These are phyloP conservation scores for Fomes fomentarius DNA, from an alignment of 1,284 basidiomycete genomes.

Conservation along the genomic window DNA sequence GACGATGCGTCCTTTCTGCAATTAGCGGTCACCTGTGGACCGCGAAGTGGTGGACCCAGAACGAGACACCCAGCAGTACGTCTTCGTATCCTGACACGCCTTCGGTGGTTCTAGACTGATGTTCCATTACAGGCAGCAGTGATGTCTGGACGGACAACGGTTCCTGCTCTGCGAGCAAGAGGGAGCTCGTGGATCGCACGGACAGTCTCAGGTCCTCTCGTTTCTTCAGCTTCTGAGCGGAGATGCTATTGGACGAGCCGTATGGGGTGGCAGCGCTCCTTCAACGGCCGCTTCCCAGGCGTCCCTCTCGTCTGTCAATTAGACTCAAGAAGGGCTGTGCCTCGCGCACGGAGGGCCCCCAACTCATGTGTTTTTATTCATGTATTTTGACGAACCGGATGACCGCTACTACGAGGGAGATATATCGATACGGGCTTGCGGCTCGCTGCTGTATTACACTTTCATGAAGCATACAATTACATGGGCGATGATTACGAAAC, in stretches of 20 bases:
- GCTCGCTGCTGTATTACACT: too few relatives aligned
- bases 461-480: too few relatives aligned
- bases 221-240: conserved; percentile 28
- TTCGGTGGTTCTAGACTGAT: not conserved
- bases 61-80: conserved; percentile 54
- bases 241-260: not conserved
- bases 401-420: conserved; percentile 5
- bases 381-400: conserved; percentile 13
- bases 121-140: conserved; percentile 30
- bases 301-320: conserved; percentile 4
- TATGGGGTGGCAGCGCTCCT: not conserved
- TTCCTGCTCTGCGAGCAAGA: conserved; percentile 31
- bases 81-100: not conserved
- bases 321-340: conserved; percentile 5
- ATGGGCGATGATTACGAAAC: too few relatives aligned
- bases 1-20: conserved; percentile 8
- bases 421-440: not conserved
- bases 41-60: conserved; percentile 62
- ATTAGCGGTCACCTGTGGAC: conserved; percentile 49
- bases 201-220: conserved; percentile 23
- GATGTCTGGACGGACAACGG: conserved; percentile 42
- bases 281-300: not conserved
- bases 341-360: not conserved
- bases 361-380: conserved; percentile 13
- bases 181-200: conserved; percentile 10